These are phyloP conservation scores for Carallia pectinifolia DNA, from an alignment of 345 rosid species.

Conservation along the genomic window DNA sequence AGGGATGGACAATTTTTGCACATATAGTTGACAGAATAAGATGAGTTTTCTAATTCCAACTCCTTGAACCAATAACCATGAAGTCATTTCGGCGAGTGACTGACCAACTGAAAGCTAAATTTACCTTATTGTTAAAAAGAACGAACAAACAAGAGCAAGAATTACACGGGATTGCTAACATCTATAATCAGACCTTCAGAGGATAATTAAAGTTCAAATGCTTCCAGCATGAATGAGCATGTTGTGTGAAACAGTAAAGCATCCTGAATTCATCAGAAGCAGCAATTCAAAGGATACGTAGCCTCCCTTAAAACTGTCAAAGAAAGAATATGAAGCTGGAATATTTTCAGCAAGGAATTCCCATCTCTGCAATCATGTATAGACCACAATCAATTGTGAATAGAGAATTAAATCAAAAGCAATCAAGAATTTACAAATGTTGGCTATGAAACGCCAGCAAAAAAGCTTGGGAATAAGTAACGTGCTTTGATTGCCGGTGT, in stretches of 20 bases:
- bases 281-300: conserved; percentile 52
- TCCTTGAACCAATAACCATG: not conserved
- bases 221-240: not conserved
- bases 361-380: conserved; percentile 46
- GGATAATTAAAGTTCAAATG: too few relatives aligned
- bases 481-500: too few relatives aligned
- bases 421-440: not conserved
- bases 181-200: not conserved
- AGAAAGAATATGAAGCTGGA: conserved; percentile 60
- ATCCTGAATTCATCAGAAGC: conserved; percentile 8
- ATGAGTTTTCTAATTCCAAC: not conserved
- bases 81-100: not conserved
- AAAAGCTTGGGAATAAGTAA: too few relatives aligned
- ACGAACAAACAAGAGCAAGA: not conserved
- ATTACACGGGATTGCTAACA: not conserved
- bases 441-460: not conserved
- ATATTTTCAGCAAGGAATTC: conserved; percentile 40
- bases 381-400: conserved; percentile 21
- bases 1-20: conserved; percentile 31
- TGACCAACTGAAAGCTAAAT: too few relatives aligned
- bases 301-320: conserved; percentile 74
- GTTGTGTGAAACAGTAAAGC: conserved; percentile 1
- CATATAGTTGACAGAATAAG: conserved; percentile 10
- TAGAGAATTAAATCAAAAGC: not conserved
- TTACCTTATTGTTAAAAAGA: too few relatives aligned